These are phyloP conservation scores for Hypholoma fasciculare DNA, from an alignment of 768 basidiomycete species.

Conservation along the genomic window DNA sequence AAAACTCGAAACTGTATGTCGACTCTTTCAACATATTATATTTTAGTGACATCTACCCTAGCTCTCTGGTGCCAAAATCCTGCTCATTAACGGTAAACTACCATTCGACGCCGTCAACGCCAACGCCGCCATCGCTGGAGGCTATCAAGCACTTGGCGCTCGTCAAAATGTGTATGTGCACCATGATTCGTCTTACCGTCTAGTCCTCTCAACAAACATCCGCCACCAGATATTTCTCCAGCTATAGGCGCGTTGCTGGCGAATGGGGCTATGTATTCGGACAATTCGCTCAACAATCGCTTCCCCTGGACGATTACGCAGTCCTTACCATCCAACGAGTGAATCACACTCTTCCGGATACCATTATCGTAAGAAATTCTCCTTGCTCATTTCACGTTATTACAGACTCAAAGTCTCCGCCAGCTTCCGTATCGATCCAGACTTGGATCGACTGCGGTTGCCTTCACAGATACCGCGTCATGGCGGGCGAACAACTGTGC, in stretches of 20 bases:
- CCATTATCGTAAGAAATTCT: constrained; percentile 38
- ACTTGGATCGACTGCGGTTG: constrained; percentile 37
- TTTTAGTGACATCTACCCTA: constrained; percentile 4
- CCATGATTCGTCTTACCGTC: not conserved
- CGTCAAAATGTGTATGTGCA: constrained; percentile 44
- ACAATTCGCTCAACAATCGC: constrained; percentile 54
- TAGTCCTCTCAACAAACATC: not conserved
- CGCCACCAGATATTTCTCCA: constrained; percentile 42
- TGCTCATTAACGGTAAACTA: constrained; percentile 50
- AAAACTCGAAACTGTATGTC: constrained; percentile 42
- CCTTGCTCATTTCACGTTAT: not conserved
- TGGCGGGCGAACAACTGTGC: constrained; percentile 56
- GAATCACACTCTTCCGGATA: constrained; percentile 38
- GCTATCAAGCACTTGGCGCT: constrained; percentile 50
- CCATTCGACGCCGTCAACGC: constrained; percentile 52
- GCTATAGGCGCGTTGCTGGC: constrained; percentile 34
- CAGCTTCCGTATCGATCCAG: constrained; percentile 62
- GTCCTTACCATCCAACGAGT: constrained; percentile 44
- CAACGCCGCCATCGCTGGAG: constrained; percentile 53
- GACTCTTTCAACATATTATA: not conserved
- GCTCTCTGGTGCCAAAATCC: constrained; percentile 53
- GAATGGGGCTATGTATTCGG: constrained; percentile 46
- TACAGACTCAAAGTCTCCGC: not conserved
- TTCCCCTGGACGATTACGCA: constrained; percentile 50
- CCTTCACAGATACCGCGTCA: constrained; percentile 49